Base-by-base conservation (phyloP, 495 filamentous ascomycete genomes). In the Penicillium macrosclerotiorum region DNA sequence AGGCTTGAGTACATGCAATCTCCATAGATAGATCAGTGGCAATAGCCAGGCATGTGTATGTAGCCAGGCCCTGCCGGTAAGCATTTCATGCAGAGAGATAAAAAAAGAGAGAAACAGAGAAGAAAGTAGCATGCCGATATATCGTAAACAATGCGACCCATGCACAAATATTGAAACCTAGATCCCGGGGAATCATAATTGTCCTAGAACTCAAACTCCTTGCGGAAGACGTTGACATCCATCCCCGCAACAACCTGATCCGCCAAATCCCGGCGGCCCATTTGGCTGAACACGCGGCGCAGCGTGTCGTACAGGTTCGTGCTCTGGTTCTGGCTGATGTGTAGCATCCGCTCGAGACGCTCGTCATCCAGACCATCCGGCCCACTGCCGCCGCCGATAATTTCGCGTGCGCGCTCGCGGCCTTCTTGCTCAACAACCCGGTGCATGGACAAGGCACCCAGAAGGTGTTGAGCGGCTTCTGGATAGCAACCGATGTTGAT, bases 401-500 rank as follows among this genome's bases (percentile, higher is more conserved):
- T 82, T 62, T 96, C 85, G 17, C 83, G 69, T 11, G 89, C 91
- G 51, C 87, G 83, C 59, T 95, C 85, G 36, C 86, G 74, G 3
- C 88, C 88, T 62, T 91, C 86, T 54, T 81, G 76, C 70, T 96
- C 93, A 1, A 95, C 88, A 6, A 92, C 84, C 55, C 91, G 89
- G 75, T 98, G 93, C 93, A 98, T 97, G n/a, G 82, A 82, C 31
- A 98, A 68, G 1, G 92, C 90, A 2, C 90, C 89, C 0, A 98
- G 79, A n/a, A 98, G 78, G 65, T 98, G 93, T 52, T 90, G 86
- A 3, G 94, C 93, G 0, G 93, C 93, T 71, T 96, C 88, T 13
- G 84, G 83, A 59, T 86, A 90, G 67, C 91, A 96, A 16, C 90
- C 91, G 49, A 98, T 95, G 66, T 98, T 98, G 63, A 98, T 97